A percentile compares a stretch with the other conserved stretches of the same genome.
Conservation (phyloP, 306 rosid species). For the Phaseolus lunatus region DNA sequence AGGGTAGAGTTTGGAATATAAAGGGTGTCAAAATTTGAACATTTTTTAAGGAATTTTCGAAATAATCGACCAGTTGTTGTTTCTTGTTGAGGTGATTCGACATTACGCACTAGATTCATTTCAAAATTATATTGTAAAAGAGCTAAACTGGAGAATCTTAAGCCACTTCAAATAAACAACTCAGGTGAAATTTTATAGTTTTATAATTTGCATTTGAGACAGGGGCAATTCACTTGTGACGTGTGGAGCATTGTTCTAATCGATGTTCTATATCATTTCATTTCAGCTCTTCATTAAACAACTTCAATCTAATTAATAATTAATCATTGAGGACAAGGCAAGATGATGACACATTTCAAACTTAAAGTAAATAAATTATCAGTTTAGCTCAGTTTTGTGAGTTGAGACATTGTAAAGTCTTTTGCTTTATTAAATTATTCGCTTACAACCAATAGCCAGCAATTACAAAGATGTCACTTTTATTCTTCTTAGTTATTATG, state of each 20-base stretch:
- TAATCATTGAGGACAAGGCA: background rate
- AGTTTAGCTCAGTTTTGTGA: no score
- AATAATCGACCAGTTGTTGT: conserved; percentile 40
- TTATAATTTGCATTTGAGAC: background rate
- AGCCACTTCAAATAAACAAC: background rate
- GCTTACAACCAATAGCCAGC: no score
- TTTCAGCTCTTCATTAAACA: background rate
- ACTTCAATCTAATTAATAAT: background rate
- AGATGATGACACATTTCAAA: background rate
- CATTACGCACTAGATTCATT: conserved; percentile 40
- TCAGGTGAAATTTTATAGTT: background rate
- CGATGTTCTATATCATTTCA: no score
- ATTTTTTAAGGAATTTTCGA: conserved; percentile 42
- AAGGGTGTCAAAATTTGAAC: conserved; percentile 42
- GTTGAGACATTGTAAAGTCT: no score
- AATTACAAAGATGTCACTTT: no score
- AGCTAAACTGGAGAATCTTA: background rate
- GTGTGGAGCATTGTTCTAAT: conserved; percentile 5
- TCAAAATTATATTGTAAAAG: background rate
- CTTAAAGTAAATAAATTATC: no score
- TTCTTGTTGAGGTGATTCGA: conserved; percentile 20
- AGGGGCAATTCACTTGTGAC: background rate
- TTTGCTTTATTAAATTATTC: no score
- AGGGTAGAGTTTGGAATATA: conserved; percentile 38
- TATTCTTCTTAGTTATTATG: no score